phyloP scores from a whole-genome alignment of 352 stramenopile species.

The Phytophthora pinifolia region DNA sequence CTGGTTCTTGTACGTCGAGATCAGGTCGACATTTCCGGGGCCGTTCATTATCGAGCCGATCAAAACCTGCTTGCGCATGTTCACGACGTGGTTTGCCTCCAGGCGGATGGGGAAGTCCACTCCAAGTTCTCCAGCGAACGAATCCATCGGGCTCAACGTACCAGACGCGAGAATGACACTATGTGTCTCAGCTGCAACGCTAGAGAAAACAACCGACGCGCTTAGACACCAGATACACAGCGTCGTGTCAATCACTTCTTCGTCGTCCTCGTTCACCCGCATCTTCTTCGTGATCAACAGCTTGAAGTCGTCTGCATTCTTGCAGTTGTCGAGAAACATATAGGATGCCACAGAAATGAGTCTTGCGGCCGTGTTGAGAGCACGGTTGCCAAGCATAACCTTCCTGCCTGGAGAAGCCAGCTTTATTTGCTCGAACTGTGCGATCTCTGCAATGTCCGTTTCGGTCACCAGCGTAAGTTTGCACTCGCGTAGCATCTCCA shows the following conservation, averaged over 20 bases:
- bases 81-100: conserved; percentile 83
- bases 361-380: conserved; percentile 54
- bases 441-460: conserved; percentile 22
- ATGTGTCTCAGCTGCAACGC: conserved; percentile 52
- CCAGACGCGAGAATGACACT: conserved; percentile 80
- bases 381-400: conserved; percentile 41
- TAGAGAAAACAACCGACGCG: conserved; percentile 71
- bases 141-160: conserved; percentile 86
- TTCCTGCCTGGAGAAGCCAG: conserved; percentile 19
- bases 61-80: conserved; percentile 82
- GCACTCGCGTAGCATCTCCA: conserved; percentile 57
- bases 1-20: conserved; percentile 76
- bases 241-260: conserved; percentile 55
- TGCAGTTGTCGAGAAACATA: conserved; percentile 64
- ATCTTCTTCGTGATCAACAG: conserved; percentile 44
- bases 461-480: conserved; percentile 6
- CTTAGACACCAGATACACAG: conserved; percentile 85
- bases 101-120: conserved; percentile 79
- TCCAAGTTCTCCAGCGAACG: conserved; percentile 77
- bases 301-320: conserved; percentile 83
- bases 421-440: conserved; percentile 17
- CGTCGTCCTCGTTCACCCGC: conserved; percentile 14
- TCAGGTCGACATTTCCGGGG: conserved; percentile 58
- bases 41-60: conserved; percentile 66
- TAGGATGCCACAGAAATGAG: conserved; percentile 73